Percentiles rank a stretch among this genome's conserved stretches.
These are phyloP conservation scores for Erigeron philadelphicus DNA, from an alignment of 140 eudicot species.

Conservation along the genomic window DNA sequence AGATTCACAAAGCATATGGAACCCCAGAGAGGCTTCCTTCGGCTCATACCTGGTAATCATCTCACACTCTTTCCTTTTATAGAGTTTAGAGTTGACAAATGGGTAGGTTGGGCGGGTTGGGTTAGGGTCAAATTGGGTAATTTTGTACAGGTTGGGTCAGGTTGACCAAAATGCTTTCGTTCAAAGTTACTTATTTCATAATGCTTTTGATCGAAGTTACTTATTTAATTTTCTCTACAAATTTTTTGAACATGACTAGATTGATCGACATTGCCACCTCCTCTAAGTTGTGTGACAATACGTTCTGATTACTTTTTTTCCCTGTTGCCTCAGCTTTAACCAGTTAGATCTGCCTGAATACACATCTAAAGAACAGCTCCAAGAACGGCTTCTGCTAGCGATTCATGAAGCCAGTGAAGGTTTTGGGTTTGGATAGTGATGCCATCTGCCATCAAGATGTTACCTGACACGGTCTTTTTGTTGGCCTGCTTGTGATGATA, in stretches of 20 bases:
- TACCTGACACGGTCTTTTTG: neutral
- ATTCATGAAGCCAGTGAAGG: conserved; percentile 97
- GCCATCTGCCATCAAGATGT: neutral
- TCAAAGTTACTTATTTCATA: neutral
- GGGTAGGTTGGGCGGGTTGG: neutral
- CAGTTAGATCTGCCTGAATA: conserved; percentile 92
- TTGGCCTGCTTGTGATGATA: neutral
- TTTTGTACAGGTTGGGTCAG: neutral
- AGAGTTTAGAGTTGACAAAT: neutral
- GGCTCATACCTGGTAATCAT: conserved; percentile 87
- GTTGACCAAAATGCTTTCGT: neutral
- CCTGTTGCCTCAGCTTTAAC: conserved; percentile 62
- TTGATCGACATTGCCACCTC: neutral
- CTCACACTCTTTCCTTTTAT: neutral
- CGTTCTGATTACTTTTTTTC: neutral
- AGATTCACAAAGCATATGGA: conserved; percentile 97
- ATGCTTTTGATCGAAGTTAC: neutral
- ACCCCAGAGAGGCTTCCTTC: conserved; percentile 90
- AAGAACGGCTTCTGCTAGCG: conserved; percentile 83
- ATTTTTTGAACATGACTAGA: neutral
- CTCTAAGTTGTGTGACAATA: neutral
- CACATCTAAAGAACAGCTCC: conserved; percentile 76
- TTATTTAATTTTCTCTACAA: neutral
- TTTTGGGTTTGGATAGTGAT: conserved; percentile 72
- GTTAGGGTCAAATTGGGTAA: neutral